These are phyloP conservation scores for Dillenia turbinata DNA, from an alignment of 164 flowering plant species.

Conservation along the genomic window DNA sequence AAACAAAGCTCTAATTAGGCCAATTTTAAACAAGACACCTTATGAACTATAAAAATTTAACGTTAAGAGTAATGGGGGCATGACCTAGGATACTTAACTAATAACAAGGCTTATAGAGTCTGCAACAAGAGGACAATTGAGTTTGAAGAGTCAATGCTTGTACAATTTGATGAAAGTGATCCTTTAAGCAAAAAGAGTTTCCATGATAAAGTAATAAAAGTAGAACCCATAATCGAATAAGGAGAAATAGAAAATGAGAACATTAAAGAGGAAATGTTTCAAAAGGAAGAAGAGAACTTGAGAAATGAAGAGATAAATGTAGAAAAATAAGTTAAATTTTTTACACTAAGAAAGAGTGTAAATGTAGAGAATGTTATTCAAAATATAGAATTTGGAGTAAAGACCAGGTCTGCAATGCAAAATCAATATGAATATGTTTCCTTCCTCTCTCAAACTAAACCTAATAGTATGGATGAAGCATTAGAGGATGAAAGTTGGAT, in stretches of 20 bases:
- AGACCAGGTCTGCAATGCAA: neutral
- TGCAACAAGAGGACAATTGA: neutral
- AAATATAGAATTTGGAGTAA: neutral
- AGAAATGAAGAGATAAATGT: neutral
- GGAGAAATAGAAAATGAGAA: neutral
- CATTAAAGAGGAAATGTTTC: neutral
- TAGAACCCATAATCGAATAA: too few species aligned
- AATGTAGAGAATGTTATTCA: neutral
- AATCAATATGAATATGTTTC: neutral
- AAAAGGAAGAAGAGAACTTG: neutral
- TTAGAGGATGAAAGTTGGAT: neutral
- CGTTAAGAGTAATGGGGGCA: slow-evolving; percentile 1
- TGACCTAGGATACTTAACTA: slow-evolving; percentile 3
- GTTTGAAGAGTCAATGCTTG: slow-evolving; percentile 1
- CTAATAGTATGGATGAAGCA: neutral
- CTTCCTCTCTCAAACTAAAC: neutral
- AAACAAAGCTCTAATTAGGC: neutral
- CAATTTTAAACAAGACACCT: neutral
- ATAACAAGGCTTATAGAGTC: slow-evolving; percentile 9
- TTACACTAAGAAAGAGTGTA: too few species aligned
- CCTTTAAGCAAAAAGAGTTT: neutral
- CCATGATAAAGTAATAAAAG: too few species aligned
- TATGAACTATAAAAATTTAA: slow-evolving; percentile 14
- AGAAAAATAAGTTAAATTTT: too few species aligned
- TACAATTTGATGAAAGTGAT: slow-evolving; percentile 2